Evolutionary conservation across 306 rosid genomes (phyloP).

Genomic region (Malus asiatica): DNA sequence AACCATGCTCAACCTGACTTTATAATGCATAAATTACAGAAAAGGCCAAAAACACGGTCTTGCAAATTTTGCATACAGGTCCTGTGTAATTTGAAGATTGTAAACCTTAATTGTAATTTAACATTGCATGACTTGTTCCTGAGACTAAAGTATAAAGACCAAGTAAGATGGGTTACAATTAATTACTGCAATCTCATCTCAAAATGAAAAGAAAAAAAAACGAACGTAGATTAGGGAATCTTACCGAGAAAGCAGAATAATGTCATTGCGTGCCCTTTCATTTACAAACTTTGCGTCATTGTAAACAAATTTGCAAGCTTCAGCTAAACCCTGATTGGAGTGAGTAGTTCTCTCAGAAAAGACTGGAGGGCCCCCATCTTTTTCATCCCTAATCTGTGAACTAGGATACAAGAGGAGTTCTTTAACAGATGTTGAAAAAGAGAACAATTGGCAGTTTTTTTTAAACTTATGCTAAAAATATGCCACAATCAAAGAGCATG

Average conservation of each 20-base stretch:
- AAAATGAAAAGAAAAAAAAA: slow-evolving; percentile 15
- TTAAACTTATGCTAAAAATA: not conserved
- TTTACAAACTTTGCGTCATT: slow-evolving; percentile 76
- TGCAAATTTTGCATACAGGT: not conserved
- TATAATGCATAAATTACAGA: not conserved
- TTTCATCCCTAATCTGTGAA: slow-evolving; percentile 38
- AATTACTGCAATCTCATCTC: slow-evolving; percentile 5
- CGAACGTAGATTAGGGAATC: slow-evolving; percentile 15
- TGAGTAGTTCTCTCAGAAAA: slow-evolving; percentile 15
- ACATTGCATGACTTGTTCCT: not conserved
- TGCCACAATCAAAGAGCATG: not conserved
- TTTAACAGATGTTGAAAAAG: slow-evolving; percentile 14
- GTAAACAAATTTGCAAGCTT: slow-evolving; percentile 62
- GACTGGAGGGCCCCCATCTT: slow-evolving; percentile 20
- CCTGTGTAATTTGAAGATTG: not conserved
- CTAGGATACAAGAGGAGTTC: slow-evolving; percentile 27
- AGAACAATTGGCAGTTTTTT: not conserved
- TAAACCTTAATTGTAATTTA: not conserved
- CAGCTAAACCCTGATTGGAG: slow-evolving; percentile 50
- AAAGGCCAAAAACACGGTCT: not conserved
- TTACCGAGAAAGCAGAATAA: slow-evolving; percentile 80
- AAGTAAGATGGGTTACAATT: not conserved
- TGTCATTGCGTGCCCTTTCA: slow-evolving; percentile 69
- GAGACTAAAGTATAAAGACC: not conserved
- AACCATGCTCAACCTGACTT: not conserved